Percentiles rank a stretch among this genome's conserved stretches.
Conservation (phyloP, 2,329 filamentous ascomycete species). For the Sporothrix protearum region DNA sequence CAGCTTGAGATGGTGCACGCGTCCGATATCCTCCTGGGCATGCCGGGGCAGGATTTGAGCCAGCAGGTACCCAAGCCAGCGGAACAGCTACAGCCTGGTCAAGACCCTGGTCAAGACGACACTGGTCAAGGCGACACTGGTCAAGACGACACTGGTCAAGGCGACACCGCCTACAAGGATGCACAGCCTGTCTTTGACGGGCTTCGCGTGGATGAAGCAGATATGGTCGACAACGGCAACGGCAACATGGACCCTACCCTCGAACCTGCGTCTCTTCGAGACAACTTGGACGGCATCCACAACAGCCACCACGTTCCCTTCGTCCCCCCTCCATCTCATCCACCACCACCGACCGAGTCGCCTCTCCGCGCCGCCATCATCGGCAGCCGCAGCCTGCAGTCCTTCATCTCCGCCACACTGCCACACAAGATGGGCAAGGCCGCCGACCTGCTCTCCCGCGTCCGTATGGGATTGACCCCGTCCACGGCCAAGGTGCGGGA, state of each 20-base stretch:
- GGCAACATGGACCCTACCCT: too few relatives aligned
- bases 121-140: too few relatives aligned
- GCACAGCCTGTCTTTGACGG: too few relatives aligned
- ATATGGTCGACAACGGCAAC: too few relatives aligned
- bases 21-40: conserved; percentile 26
- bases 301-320: too few relatives aligned
- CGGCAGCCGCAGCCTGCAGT: conserved; percentile 32
- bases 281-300: too few relatives aligned
- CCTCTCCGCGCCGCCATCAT: conserved; percentile 31
- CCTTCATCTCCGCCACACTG: conserved; percentile 33
- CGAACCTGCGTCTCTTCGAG: too few relatives aligned
- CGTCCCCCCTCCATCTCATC: neutral
- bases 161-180: too few relatives aligned
- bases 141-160: too few relatives aligned
- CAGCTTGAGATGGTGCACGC: conserved; percentile 27
- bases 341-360: neutral
- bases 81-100: too few relatives aligned
- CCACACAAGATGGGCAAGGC: conserved; percentile 32
- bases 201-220: too few relatives aligned
- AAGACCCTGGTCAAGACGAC: too few relatives aligned
- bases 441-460: conserved; percentile 34
- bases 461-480: conserved; percentile 36
- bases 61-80: neutral
- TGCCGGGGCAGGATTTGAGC: conserved; percentile 9
- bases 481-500: conserved; percentile 29